Percentiles rank a stretch among this genome's conserved stretches.
These are phyloP conservation scores for Solanum chiquidenum DNA, from an alignment of 257 asterid species.

Conservation along the genomic window DNA sequence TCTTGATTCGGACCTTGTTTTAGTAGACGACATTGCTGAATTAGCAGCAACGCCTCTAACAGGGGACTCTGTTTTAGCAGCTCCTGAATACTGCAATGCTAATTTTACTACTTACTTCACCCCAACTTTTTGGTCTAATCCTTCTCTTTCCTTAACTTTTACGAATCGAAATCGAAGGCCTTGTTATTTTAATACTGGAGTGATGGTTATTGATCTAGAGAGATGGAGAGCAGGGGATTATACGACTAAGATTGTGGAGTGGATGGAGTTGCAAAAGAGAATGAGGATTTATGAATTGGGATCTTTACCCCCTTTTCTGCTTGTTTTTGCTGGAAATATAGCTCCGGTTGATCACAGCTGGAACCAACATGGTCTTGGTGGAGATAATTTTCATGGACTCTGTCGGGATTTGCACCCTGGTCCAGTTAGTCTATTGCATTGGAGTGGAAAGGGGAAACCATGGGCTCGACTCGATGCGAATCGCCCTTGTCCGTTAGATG, in stretches of 20 bases:
- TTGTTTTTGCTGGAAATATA: conserved; percentile 79
- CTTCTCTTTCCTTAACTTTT: conserved; percentile 68
- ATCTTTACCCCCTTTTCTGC: conserved; percentile 80
- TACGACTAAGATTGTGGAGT: conserved; percentile 63
- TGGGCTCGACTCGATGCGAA: conserved; percentile 71
- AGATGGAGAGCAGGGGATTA: conserved; percentile 67
- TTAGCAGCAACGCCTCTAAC: conserved; percentile 56
- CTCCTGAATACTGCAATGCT: conserved; percentile 94
- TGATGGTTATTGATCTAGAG: conserved; percentile 72
- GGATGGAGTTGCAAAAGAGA: conserved; percentile 98
- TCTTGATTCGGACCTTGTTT: conserved; percentile 81
- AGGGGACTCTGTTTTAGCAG: conserved; percentile 55
- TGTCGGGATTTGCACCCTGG: conserved; percentile 88
- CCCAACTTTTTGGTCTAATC: conserved; percentile 88
- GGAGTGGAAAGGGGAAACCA: conserved; percentile 98
- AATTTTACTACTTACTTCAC: conserved; percentile 87
- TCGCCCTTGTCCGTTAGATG: conserved; percentile 79
- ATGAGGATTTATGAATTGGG: conserved; percentile 90
- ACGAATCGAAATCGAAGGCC: conserved; percentile 50
- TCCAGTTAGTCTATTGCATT: conserved; percentile 83
- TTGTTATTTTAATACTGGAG: conserved; percentile 93
- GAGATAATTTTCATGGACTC: conserved; percentile 74
- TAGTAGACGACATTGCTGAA: conserved; percentile 79
- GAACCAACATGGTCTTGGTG: conserved; percentile 98
- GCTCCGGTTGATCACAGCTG: conserved; percentile 91